These are phyloP conservation scores for Phialophora tarda DNA, from an alignment of 2,329 filamentous ascomycete species.

Conservation along the genomic window DNA sequence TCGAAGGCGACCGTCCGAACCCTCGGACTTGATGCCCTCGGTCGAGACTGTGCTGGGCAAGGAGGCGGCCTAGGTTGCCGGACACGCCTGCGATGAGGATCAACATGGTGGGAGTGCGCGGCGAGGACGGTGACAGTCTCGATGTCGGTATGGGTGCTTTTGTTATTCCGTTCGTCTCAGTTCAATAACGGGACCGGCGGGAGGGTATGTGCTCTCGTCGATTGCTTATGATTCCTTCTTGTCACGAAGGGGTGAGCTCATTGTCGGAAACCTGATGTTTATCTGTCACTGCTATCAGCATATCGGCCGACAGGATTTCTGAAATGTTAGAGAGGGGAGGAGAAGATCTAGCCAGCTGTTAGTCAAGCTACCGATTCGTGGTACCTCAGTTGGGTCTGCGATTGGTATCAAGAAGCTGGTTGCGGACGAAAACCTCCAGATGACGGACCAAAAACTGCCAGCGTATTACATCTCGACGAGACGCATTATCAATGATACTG, in stretches of 20 bases:
- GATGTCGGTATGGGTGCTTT: no score
- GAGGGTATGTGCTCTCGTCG: no score
- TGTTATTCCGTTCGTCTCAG: no score
- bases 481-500: no score
- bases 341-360: neutral
- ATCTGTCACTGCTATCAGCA: no score
- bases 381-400: neutral
- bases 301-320: no score
- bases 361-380: neutral
- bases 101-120: constrained; percentile 42
- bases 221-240: no score
- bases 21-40: constrained; percentile 47
- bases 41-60: constrained; percentile 39
- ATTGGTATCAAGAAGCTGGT: neutral
- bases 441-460: neutral
- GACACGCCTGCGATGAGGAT: constrained; percentile 48
- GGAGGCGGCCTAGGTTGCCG: constrained; percentile 45
- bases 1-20: constrained; percentile 43
- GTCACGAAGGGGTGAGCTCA: no score
- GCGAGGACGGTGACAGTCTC: no score
- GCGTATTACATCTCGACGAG: neutral
- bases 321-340: no score
- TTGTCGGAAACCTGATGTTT: no score
- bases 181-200: no score
- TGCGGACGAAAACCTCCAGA: neutral